A percentile compares a stretch with the other conserved stretches of the same genome.
Evolutionary conservation across 169 alveolate species (phyloP).

Genomic region (Plasmodium vivax): DNA sequence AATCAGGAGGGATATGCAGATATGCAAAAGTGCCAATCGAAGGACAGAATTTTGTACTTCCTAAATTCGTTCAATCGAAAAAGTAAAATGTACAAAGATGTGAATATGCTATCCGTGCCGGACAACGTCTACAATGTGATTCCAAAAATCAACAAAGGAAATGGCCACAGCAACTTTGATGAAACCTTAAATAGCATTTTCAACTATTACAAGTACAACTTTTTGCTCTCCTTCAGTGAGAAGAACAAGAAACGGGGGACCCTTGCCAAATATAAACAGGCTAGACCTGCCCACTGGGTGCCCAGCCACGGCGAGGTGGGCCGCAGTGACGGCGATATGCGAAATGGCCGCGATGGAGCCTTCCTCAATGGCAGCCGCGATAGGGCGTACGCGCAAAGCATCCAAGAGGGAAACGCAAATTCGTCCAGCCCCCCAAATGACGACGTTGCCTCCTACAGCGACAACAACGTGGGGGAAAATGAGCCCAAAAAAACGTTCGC

Average conservation of each 20-base stretch:
- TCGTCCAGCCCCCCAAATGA: not conserved
- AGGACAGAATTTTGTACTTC: slow-evolving; percentile 4
- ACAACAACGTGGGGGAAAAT: not conserved
- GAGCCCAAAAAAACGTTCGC: not conserved
- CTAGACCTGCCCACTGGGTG: not conserved
- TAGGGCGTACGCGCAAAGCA: not conserved
- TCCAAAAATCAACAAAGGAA: slow-evolving; percentile 49
- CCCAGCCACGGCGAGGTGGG: not conserved
- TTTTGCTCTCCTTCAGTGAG: slow-evolving; percentile 49
- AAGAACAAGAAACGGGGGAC: not conserved
- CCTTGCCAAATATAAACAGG: not conserved
- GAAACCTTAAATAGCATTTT: slow-evolving; percentile 37
- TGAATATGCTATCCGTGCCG: slow-evolving; percentile 45
- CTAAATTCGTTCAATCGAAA: slow-evolving; percentile 47
- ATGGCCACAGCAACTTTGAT: slow-evolving; percentile 7
- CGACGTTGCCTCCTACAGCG: not conserved
- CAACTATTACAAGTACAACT: slow-evolving; percentile 62
- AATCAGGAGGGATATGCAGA: not conserved
- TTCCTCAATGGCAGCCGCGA: not conserved
- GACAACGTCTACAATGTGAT: slow-evolving; percentile 68
- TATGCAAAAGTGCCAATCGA: not conserved
- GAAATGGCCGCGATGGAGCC: no score
- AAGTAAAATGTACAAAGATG: slow-evolving; percentile 51
- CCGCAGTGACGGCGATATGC: not conserved
- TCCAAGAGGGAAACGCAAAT: not conserved